Conservation (phyloP, 768 basidiomycete species). For the Boletus coccyginus region DNA sequence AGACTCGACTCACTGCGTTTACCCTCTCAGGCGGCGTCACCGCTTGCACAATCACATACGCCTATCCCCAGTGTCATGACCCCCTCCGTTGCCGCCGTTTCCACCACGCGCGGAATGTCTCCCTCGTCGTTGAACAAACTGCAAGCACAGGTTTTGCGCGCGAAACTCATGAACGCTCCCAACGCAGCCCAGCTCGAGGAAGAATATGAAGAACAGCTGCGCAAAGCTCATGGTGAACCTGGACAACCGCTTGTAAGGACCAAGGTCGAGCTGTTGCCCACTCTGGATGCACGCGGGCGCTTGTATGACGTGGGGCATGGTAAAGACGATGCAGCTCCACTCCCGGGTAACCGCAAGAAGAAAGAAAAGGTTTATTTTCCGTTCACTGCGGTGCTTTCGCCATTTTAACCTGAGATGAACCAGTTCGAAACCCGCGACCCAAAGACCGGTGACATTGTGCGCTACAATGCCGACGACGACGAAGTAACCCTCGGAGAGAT, state of each 20-base stretch:
- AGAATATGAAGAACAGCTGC: conserved; percentile 77
- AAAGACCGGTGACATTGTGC: conserved; percentile 85
- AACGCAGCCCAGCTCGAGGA: conserved; percentile 76
- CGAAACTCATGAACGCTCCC: conserved; percentile 80
- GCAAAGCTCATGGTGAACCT: conserved; percentile 45
- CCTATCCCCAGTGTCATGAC: conserved; percentile 92
- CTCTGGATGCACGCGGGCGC: conserved; percentile 77
- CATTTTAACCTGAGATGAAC: background rate
- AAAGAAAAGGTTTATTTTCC: conserved; percentile 56
- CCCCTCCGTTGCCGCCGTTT: conserved; percentile 43
- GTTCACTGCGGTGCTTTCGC: background rate
- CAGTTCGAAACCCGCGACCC: conserved; percentile 87
- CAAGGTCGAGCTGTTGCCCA: conserved; percentile 83
- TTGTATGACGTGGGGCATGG: conserved; percentile 90
- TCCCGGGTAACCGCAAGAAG: conserved; percentile 75
- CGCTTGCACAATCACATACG: conserved; percentile 62
- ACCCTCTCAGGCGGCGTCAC: conserved; percentile 58
- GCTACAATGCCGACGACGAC: conserved; percentile 92
- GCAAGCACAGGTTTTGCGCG: conserved; percentile 90
- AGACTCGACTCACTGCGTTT: conserved; percentile 62
- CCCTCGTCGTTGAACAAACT: conserved; percentile 85
- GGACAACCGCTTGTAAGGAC: conserved; percentile 43
- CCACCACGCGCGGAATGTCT: conserved; percentile 51
- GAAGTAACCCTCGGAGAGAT: conserved; percentile 83
- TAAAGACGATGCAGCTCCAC: conserved; percentile 49